Evolutionary conservation across 2,329 filamentous ascomycete species (phyloP), one percentile per base, ranked within the genome.

Genomic region (Emergomyces pasteurianus): DNA sequence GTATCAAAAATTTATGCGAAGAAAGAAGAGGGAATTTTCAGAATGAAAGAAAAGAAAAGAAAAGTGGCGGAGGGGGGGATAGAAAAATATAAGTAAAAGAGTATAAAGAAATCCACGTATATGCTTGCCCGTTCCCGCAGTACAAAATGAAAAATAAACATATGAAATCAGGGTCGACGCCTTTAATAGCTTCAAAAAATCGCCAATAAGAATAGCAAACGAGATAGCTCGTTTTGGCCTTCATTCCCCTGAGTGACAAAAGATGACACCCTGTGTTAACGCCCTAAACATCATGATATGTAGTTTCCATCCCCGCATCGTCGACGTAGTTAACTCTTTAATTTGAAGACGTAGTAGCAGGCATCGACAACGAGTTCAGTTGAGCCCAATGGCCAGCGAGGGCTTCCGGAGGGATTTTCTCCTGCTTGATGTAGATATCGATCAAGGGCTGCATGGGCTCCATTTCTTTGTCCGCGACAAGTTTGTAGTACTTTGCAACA

Each of bases 401-500:
- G 14, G 78, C 77, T 68, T 89, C 88, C 14, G 85, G 83, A 1
- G 91, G 91, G 67, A 97, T 88, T 31, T 92, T 89, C 62, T 92
- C 91, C 71, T 92, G 92, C 64, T 87, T 87, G 31, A 91, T 86
- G 87, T 92, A 96, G 55, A 96, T 82, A 69, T 96, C 91, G 67
- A 97, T 89, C 67, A 97, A 77, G 31, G 90, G 90, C 78, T 95
- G 90, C 90, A 97, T 96, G 26, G 92, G 92, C 80, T 96, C 92
- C 68, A 95, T 83, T 75, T 96, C 92, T 70, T 90, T 88, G 62
- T 91, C 90, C 67, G 88, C 88, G 63, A 97, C 83, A 78, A 97
- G 87, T 68, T 89, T 87, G 66, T 91, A 83, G 55, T 88, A 88
- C 60, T 88, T 91, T 52, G 88, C 87, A 3, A 89, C 90, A 26